These are phyloP conservation scores for Vaccinium corymbosum DNA, from an alignment of 148 eudicot species.

Conservation along the genomic window DNA sequence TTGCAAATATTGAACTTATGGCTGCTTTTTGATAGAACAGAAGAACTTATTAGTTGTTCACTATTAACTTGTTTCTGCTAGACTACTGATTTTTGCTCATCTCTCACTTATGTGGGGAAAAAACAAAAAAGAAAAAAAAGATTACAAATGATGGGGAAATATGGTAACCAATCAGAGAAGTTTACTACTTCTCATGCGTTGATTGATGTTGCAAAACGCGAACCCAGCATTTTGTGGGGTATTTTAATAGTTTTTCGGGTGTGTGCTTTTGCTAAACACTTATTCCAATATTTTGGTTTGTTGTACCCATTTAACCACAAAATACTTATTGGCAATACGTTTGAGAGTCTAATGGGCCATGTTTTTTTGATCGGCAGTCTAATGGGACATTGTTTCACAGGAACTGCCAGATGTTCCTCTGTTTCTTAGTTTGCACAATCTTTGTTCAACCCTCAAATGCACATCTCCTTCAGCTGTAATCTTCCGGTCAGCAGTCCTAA, in stretches of 20 bases:
- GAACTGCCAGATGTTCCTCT: slow-evolving; percentile 93
- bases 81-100: background rate
- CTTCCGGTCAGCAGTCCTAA: slow-evolving; percentile 88
- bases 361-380: background rate
- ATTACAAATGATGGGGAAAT: background rate
- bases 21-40: background rate
- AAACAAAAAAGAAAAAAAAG: background rate
- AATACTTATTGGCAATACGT: background rate
- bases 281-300: background rate
- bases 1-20: background rate
- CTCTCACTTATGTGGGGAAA: background rate
- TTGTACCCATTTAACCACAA: background rate
- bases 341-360: background rate
- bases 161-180: too few relatives aligned
- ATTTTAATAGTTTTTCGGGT: background rate
- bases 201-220: background rate
- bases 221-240: background rate
- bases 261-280: background rate
- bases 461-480: slow-evolving; percentile 91
- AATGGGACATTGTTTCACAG: slow-evolving; percentile 38
- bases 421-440: slow-evolving; percentile 81
- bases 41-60: background rate
- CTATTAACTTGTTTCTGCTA: background rate
- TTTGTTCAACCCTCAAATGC: slow-evolving; percentile 92
- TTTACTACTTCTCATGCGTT: background rate